phyloP scores from a whole-genome alignment of 2,329 filamentous ascomycete genomes.

The Botryotinia convoluta region DNA sequence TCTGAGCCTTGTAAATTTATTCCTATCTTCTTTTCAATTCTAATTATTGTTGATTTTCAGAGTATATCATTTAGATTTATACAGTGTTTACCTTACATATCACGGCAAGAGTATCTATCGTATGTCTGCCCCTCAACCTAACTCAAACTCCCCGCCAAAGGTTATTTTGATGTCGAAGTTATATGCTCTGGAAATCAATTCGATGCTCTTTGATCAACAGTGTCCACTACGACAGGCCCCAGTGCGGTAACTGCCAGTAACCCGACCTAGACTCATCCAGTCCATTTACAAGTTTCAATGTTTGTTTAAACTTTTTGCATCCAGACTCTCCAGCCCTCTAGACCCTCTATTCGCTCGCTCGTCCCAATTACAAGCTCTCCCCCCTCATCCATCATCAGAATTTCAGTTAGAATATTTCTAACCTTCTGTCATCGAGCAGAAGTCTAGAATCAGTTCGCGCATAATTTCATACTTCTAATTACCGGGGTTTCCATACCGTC shows the following conservation, averaged over 20 bases:
- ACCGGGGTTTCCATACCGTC: constrained; percentile 3
- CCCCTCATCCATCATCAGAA: constrained; percentile 1
- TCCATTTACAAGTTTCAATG: constrained; percentile 1
- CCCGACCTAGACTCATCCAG: neutral
- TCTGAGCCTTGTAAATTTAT: neutral
- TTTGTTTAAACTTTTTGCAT: constrained; percentile 12
- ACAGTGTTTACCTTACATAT: neutral
- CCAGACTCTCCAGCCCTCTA: neutral
- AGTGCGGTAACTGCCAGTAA: neutral
- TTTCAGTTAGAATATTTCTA: neutral
- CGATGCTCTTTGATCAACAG: constrained; percentile 5
- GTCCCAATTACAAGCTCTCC: neutral
- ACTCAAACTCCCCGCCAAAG: neutral
- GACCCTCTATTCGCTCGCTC: constrained; percentile 4
- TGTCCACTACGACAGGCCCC: neutral
- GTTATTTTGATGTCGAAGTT: neutral
- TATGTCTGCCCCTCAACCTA: neutral
- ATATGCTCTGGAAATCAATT: neutral
- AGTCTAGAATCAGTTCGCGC: constrained; percentile 14
- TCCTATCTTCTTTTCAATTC: neutral
- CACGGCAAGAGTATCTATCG: neutral
- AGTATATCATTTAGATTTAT: neutral
- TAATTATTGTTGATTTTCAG: neutral
- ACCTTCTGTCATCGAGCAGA: constrained; percentile 12
- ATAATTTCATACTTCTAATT: constrained; percentile 2